Conservation (phyloP, 306 rosid genomes). For the Cucumis sativus region DNA sequence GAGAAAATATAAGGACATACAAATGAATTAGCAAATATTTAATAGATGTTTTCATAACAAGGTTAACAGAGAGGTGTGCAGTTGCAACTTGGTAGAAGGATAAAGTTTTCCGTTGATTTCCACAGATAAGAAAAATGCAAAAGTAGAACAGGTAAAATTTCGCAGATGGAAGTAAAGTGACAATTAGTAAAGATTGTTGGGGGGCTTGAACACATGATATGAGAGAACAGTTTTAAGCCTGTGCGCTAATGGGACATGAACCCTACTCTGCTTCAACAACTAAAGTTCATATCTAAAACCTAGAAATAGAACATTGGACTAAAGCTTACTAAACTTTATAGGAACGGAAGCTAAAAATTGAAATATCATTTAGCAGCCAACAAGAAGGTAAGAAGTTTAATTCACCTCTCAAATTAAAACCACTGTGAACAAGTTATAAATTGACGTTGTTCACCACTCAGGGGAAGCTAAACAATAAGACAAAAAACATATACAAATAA, state of each 20-base stretch:
- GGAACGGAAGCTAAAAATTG: neutral
- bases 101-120: neutral
- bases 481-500: neutral
- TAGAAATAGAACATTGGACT: neutral
- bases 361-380: neutral
- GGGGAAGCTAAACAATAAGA: neutral
- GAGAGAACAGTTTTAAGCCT: neutral
- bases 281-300: neutral
- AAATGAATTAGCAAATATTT: neutral
- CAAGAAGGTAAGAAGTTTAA: neutral
- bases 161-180: neutral
- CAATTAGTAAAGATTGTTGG: neutral
- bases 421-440: neutral
- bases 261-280: neutral
- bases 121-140: neutral
- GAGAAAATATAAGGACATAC: neutral
- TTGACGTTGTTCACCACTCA: neutral
- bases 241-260: neutral
- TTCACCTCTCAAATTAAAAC: neutral
- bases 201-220: neutral
- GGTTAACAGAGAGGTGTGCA: neutral
- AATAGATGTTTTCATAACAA: neutral
- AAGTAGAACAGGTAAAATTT: neutral
- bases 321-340: neutral
- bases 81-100: neutral